Percentiles rank a stretch among this genome's conserved stretches.
Conservation (phyloP, 768 basidiomycete genomes). For the Psilocybe subaeruginosa region DNA sequence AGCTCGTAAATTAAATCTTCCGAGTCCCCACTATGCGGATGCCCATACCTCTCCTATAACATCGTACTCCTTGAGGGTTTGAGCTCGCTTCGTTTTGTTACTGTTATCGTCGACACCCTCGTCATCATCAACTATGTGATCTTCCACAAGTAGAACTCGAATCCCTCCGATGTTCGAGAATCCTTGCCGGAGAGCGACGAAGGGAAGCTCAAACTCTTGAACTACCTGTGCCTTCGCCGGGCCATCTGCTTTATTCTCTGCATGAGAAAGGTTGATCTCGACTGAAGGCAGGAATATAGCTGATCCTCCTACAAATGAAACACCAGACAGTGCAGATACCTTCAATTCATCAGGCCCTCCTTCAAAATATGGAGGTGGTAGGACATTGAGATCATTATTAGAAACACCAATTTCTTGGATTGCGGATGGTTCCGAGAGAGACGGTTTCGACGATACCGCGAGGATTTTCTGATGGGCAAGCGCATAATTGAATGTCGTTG, state of each 20-base stretch:
- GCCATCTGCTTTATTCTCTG: constrained; percentile 18
- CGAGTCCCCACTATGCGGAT: neutral
- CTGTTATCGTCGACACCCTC: constrained; percentile 21
- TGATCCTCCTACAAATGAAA: constrained; percentile 55
- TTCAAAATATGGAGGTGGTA: constrained; percentile 54
- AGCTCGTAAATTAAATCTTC: neutral
- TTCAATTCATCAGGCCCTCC: constrained; percentile 35
- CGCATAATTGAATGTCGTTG: constrained; percentile 52
- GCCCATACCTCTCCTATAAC: constrained; percentile 73
- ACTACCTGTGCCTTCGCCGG: constrained; percentile 37
- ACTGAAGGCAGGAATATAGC: constrained; percentile 47
- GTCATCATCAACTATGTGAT: constrained; percentile 45
- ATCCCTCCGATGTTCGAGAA: constrained; percentile 71
- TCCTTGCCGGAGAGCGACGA: constrained; percentile 59
- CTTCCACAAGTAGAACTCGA: constrained; percentile 66
- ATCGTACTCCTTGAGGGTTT: constrained; percentile 70
- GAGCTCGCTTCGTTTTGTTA: constrained; percentile 36
- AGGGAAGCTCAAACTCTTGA: constrained; percentile 68
- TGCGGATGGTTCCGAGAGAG: constrained; percentile 21
- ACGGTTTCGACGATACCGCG: constrained; percentile 37
- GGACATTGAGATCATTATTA: constrained; percentile 15
- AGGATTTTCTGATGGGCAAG: constrained; percentile 55
- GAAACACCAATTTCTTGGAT: neutral
- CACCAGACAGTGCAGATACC: constrained; percentile 30
- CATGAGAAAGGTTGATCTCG: constrained; percentile 31